phyloP scores from a whole-genome alignment of 106 monocot species.

The Dioscorea zingiberensis region DNA sequence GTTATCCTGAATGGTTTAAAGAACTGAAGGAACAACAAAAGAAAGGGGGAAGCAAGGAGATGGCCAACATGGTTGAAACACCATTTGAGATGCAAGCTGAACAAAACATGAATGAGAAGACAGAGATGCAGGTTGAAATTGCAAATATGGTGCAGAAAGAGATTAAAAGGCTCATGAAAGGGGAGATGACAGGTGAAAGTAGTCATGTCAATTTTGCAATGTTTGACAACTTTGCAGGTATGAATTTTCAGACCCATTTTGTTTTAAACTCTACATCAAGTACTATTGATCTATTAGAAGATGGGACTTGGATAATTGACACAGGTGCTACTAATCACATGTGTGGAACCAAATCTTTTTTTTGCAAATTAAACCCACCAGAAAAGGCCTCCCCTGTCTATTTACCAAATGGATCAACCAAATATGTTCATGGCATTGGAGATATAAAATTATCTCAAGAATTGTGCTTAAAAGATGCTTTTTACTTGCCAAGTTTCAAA shows the following conservation, averaged over 20 bases:
- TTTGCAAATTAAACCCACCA: background rate
- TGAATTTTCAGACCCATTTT: background rate
- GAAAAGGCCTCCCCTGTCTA: background rate
- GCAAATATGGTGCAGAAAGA: too few relatives aligned
- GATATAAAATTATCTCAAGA: background rate
- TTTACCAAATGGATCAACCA: background rate
- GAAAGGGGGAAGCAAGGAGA: background rate
- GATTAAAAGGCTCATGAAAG: background rate
- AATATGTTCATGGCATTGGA: background rate
- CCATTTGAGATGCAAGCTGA: too few relatives aligned
- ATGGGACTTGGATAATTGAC: background rate
- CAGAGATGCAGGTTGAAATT: background rate
- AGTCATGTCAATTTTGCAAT: too few relatives aligned
- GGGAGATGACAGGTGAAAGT: too few relatives aligned
- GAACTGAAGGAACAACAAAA: too few relatives aligned
- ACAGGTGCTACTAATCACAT: background rate
- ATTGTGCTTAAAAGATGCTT: background rate
- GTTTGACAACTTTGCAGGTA: background rate
- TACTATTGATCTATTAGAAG: too few relatives aligned
- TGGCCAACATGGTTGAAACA: too few relatives aligned
- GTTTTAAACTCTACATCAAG: background rate
- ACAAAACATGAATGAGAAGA: too few relatives aligned
- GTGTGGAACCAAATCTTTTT: background rate
- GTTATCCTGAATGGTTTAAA: background rate
- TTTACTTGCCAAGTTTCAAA: background rate